Evolutionary conservation across 2,329 filamentous ascomycete genomes (phyloP), one percentile per base, ranked within the genome.

Genomic region (Torrubiella hemipterigena): DNA sequence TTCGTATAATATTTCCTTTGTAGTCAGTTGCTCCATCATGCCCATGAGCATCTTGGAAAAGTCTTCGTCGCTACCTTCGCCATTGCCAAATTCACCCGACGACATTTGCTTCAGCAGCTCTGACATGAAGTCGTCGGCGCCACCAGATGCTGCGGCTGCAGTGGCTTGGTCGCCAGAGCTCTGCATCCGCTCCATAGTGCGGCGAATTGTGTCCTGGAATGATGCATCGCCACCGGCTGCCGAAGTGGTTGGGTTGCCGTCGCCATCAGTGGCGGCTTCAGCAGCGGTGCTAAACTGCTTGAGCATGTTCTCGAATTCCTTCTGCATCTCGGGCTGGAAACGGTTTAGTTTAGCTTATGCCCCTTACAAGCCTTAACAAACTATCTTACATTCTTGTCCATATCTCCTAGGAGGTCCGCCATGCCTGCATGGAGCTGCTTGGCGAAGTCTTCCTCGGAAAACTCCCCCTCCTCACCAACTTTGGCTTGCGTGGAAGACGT

Each of bases 11-110:
- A 98, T 95, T 44, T 96, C 91, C 63, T 94, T 96, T 56, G 93
- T 94, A 4, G 91, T 96, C 40, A 98, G 69, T 56, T 98, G 87
- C 59, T 96, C 85, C 89, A 98, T 96, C 85, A 96, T 94, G 32
- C 82, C 83, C 69, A 93, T 75, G 37, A 98, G 72, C 76, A 96
- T 85, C 60, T 93, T 89, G 35, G 84, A 86, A 47, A 96, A 82
- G 44, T 93, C 86, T 45, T 91, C 86, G 34, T 95, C 85, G 30
- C 51, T 47, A 22, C 55, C 58, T 8, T 72, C 77, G n/a, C 49
- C 49, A n/a, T 69, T 74, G 16, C 67, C 69, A 7, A 74, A 67
- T 15, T 71, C 69, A 47, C 84, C 81, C 61, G 54, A 54, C 3
- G 50, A 48, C 19, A 95, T 78, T 39, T 91, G 82, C 55, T 91